Base-by-base conservation (phyloP, 2,329 filamentous ascomycete genomes). In the Aspergillus fumigatiaffinis region DNA sequence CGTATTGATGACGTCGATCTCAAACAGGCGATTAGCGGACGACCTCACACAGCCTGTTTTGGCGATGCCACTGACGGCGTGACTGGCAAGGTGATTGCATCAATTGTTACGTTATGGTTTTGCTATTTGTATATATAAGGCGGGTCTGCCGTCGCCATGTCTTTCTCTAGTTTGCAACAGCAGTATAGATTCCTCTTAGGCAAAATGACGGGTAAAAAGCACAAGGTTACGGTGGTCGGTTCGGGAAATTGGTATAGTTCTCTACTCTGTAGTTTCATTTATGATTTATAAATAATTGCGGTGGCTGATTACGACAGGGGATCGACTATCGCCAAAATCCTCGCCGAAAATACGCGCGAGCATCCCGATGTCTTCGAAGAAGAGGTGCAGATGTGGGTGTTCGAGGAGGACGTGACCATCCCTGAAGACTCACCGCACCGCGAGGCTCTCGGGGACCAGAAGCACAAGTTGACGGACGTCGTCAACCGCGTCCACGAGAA, bases 341-440 rank as follows among this genome's bases (percentile, higher is more conserved):
- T 96, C 50, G 92, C 91, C 64, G 92, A 97, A 75, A 97, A 95
- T 76, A 90, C 90, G 46, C 84, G 82, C 59, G 86, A 83, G 57
- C 81, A 95, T 76, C 82, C 86, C 4, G 83, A 91, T 32, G 72
- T 96, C 47, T 97, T 97, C 72, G 90, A 96, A 70, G 81, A 87
- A 71, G 81, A 91, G 55, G 91, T 97, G 53, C 89, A 93, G 76
- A 96, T 97, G 92, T 97, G 92, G 92, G 92, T 97, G 68, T 96
- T 86, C 72, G 92, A 97, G 76, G 92, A 97, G 75, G 83, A 94
- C n/a, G 87, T 94, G 62, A 82, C 82, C 48, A 79, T 96, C 38
- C 78, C 89, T 3, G 81, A 87, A 64, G 81, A 82, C 62, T 92
- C 89, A 52, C 84, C 84, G 64, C 82, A 90, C 76, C 91, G 89